phyloP scores from a whole-genome alignment of 495 filamentous ascomycete genomes.

The Astrothelium subdiscretum region DNA sequence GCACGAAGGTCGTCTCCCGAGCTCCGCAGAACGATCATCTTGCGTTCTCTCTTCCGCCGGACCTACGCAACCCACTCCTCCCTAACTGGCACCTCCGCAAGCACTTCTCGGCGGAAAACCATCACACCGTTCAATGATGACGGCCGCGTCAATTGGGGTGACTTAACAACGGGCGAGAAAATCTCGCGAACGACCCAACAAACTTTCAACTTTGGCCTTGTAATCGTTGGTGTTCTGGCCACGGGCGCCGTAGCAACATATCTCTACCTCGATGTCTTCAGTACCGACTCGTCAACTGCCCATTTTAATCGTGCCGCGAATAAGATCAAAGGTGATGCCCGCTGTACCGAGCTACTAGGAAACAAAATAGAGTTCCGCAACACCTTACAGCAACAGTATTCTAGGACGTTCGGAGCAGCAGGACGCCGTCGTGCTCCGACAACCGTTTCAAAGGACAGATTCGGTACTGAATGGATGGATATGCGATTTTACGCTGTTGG shows the following conservation, averaged over 20 bases:
- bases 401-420: constrained; percentile 69
- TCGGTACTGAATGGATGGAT: constrained; percentile 68
- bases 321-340: constrained; percentile 58
- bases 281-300: constrained; percentile 68
- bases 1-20: not conserved
- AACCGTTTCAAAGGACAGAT: constrained; percentile 46
- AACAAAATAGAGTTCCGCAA: constrained; percentile 22
- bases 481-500: constrained; percentile 93
- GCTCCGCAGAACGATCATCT: not conserved
- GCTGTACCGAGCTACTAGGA: constrained; percentile 66
- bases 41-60: not conserved
- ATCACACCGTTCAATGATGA: constrained; percentile 76
- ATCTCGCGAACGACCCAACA: constrained; percentile 79
- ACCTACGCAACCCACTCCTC: constrained; percentile 8
- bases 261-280: constrained; percentile 79
- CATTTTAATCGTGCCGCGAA: constrained; percentile 84
- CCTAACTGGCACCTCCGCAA: not conserved
- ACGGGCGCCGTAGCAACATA: constrained; percentile 53
- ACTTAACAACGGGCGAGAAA: constrained; percentile 67
- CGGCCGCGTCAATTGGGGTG: constrained; percentile 65
- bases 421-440: constrained; percentile 68
- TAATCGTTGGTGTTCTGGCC: constrained; percentile 60
- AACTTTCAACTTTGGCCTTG: constrained; percentile 70
- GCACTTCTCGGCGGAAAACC: constrained; percentile 10
- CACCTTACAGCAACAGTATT: constrained; percentile 62